Base-by-base conservation (phyloP, 2,329 filamentous ascomycete genomes). In the Celoporthe dispersa region DNA sequence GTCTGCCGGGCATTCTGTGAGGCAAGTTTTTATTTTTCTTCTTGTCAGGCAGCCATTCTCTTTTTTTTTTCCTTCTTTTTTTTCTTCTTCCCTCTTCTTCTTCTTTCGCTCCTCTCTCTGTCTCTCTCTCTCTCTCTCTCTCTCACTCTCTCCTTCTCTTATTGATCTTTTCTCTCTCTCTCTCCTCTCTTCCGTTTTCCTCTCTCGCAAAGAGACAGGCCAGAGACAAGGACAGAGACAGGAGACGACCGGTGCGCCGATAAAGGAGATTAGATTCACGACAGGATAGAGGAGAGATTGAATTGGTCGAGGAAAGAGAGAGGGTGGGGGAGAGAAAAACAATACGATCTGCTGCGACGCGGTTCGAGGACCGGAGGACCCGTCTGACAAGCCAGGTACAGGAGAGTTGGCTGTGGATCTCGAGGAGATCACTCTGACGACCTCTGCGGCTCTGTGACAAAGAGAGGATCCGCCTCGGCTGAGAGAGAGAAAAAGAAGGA, bases 1-100 rank as follows among this genome's bases (percentile, higher is more conserved):
- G 64, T 59, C 59, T 63, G 66, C 61, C 48, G 37, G 60, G 64
- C 68, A 71, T 66, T 65, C 64, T 61, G 59, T 55, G 2, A 28
- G 33, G 25, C 35, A 67, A 28, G n/a, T n/a, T n/a, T n/a, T n/a
- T n/a, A n/a, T 48, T 41, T 41, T 35, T 41, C 19, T 41, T 7
- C 37, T 55, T 3, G 55, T 69, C 62, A 66, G 68, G 31, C 25
- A 44, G 41, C 35, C 35, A 41, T 63, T 37, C 19, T 61, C 14
- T 61, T n/a, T n/a, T 37, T n/a, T 9, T 19, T 37, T 9, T 60
- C 14, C 22, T 31, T 31, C 3, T 31, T 19, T 14, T 59, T 2
- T 31, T 33, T 33, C 11, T 31, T 25, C 19, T 19, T 22, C 5
- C 19, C 25, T 37, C 57, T 61, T 11, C 19, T 16, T 61, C 33